phyloP scores from a whole-genome alignment of 1,284 basidiomycete genomes.

The Phellopilus nigrolimitatus region DNA sequence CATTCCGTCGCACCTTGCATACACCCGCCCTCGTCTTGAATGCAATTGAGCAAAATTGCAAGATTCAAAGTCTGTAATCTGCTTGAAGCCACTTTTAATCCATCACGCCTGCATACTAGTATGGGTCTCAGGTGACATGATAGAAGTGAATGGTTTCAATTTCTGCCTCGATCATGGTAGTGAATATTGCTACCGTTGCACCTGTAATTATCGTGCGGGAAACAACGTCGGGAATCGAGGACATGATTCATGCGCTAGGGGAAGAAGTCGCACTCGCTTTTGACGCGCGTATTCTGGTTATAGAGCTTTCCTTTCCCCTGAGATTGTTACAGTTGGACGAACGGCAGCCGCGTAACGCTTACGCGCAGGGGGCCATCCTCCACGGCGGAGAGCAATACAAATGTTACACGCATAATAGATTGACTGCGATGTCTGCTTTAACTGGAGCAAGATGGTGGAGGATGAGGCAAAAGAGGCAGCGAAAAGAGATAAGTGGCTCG shows the following conservation, averaged over 20 bases:
- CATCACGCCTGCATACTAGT: too few relatives aligned
- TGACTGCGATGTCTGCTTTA: constrained; percentile 6
- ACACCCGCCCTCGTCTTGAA: too few relatives aligned
- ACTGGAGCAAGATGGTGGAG: neutral
- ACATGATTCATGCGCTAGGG: neutral
- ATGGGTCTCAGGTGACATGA: constrained; percentile 7
- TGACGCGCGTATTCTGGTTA: neutral
- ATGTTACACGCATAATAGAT: neutral
- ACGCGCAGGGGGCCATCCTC: neutral
- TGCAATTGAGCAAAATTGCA: too few relatives aligned
- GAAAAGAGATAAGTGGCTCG: constrained; percentile 2
- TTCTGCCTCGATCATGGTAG: constrained; percentile 7
- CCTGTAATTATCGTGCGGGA: constrained; percentile 4
- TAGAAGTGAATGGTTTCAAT: constrained; percentile 3
- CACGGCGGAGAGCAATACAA: neutral
- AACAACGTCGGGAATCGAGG: constrained; percentile 8
- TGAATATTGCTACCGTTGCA: constrained; percentile 3
- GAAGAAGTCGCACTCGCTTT: neutral
- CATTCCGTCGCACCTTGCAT: too few relatives aligned
- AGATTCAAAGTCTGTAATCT: too few relatives aligned
- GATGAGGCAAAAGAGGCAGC: constrained; percentile 5
- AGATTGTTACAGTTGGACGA: too few relatives aligned
- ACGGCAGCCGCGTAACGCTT: neutral
- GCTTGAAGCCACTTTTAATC: too few relatives aligned
- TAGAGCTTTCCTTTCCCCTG: neutral